Percentiles rank a stretch among this genome's conserved stretches.
phyloP scores from a whole-genome alignment of 2,329 filamentous ascomycete genomes.

The Mariannaea elegans region DNA sequence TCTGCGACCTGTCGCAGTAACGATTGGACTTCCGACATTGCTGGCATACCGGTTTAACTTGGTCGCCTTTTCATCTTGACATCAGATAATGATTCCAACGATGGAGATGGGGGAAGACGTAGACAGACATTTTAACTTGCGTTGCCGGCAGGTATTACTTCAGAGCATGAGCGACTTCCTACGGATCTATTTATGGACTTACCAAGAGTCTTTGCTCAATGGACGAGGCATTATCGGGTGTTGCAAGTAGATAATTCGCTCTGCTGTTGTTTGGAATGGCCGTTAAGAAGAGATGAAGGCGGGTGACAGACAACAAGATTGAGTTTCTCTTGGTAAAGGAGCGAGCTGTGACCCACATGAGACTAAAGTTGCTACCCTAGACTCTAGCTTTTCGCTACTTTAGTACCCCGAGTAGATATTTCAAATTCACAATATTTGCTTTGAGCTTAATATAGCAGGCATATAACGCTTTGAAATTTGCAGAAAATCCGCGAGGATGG shows the following conservation, averaged over 20 bases:
- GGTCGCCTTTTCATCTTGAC: constrained; percentile 41
- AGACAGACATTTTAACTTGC: constrained; percentile 47
- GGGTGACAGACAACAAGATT: no score
- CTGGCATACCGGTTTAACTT: constrained; percentile 44
- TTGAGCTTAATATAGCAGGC: no score
- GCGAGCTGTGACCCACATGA: no score
- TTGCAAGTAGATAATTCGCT: background rate
- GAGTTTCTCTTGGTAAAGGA: no score
- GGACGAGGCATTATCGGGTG: constrained; percentile 33
- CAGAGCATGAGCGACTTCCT: background rate
- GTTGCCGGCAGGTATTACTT: constrained; percentile 49
- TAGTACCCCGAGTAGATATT: no score
- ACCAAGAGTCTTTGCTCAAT: constrained; percentile 34
- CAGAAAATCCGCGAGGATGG: no score
- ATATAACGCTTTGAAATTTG: no score
- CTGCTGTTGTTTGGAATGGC: no score
- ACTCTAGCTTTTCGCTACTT: no score
- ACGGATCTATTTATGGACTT: background rate
- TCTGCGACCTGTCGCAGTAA: constrained; percentile 46
- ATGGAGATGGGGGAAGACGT: background rate
- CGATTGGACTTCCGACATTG: constrained; percentile 43
- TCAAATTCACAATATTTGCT: no score
- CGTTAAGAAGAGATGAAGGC: no score
- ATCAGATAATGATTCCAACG: constrained; percentile 7
- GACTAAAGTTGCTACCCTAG: no score